Conservation (phyloP, 2,329 filamentous ascomycete species). For the Hypoxylon sp. region DNA sequence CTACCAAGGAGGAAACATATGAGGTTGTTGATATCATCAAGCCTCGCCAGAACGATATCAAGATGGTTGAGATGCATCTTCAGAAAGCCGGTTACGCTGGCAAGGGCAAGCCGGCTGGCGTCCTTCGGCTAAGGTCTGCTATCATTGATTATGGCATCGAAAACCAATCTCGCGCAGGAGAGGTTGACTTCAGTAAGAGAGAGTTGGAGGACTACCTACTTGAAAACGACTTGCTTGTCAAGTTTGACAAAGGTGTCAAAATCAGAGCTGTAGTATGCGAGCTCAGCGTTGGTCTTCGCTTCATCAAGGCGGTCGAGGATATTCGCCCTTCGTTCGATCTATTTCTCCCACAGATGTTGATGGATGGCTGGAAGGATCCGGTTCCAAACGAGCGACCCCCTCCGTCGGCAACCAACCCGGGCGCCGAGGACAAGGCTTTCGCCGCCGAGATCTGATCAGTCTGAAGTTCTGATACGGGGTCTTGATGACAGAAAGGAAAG, state of each 20-base stretch:
- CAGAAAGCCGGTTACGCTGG: constrained; percentile 24
- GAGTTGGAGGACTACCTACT: constrained; percentile 65
- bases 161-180: constrained; percentile 48
- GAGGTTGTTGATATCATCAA: constrained; percentile 65
- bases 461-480: neutral
- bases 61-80: constrained; percentile 34
- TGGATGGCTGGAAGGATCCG: constrained; percentile 71
- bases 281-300: constrained; percentile 67
- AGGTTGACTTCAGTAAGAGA: constrained; percentile 40
- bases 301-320: constrained; percentile 66
- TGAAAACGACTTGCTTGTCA: constrained; percentile 63
- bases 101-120: constrained; percentile 54
- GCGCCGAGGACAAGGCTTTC: constrained; percentile 41
- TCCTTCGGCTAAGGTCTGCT: constrained; percentile 54
- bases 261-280: constrained; percentile 63
- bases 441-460: constrained; percentile 9
- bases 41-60: constrained; percentile 35
- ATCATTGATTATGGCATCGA: constrained; percentile 59
- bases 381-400: constrained; percentile 54
- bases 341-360: constrained; percentile 73
- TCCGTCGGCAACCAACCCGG: constrained; percentile 53
- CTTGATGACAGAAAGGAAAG: neutral
- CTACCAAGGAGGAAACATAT: constrained; percentile 63
- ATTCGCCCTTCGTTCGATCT: constrained; percentile 70
- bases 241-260: constrained; percentile 72